phyloP scores from a whole-genome alignment of 2,329 filamentous ascomycete species.

The Sordariomycetes sp. region DNA sequence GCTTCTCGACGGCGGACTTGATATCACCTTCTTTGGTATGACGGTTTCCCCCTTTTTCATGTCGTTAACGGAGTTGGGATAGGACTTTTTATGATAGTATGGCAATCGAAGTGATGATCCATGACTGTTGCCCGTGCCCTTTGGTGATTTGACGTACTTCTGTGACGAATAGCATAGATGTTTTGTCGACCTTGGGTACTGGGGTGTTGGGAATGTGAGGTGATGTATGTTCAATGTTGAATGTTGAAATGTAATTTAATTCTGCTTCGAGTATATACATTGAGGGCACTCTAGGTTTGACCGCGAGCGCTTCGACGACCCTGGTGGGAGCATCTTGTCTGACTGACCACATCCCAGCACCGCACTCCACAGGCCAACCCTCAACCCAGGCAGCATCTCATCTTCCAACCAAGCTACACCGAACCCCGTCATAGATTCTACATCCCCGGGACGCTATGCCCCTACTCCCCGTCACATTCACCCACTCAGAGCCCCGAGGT shows the following conservation, averaged over 20 bases:
- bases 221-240: neutral
- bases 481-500: constrained; percentile 46
- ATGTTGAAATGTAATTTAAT: neutral
- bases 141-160: neutral
- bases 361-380: neutral
- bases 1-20: neutral
- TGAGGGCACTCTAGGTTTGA: neutral
- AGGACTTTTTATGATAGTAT: neutral
- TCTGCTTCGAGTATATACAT: neutral
- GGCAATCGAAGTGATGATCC: neutral
- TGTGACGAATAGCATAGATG: no score
- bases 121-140: neutral
- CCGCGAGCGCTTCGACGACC: neutral
- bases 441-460: neutral
- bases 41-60: neutral
- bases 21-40: neutral
- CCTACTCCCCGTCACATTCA: neutral
- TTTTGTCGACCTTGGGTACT: neutral
- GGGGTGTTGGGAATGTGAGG: neutral
- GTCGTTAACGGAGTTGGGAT: neutral
- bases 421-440: neutral
- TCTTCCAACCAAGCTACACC: neutral
- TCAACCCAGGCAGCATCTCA: neutral
- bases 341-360: neutral
- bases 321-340: neutral